phyloP scores from a whole-genome alignment of 2,329 filamentous ascomycete genomes.

The Diaporthe amygdali region DNA sequence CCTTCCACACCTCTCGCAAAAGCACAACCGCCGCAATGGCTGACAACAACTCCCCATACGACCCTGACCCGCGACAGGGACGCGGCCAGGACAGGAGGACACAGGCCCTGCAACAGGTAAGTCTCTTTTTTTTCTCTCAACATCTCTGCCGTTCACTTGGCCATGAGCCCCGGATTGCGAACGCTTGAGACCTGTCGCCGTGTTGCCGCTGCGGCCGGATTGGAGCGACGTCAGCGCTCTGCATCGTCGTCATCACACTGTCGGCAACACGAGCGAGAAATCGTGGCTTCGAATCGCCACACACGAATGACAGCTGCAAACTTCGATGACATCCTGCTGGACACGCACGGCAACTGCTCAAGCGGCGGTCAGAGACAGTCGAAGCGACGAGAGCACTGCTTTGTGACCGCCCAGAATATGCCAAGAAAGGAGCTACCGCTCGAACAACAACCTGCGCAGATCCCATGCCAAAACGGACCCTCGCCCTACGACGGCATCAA shows the following conservation, averaged over 20 bases:
- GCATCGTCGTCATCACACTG: not conserved
- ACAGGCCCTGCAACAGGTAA: slow-evolving; percentile 16
- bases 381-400: not conserved
- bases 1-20: not conserved
- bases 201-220: not conserved
- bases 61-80: slow-evolving; percentile 17
- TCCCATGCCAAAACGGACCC: not conserved
- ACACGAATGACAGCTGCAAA: no score
- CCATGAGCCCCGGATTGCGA: not conserved
- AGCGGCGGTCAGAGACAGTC: not conserved
- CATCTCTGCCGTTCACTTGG: not conserved
- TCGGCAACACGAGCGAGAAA: not conserved
- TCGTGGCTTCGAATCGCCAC: not conserved
- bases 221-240: slow-evolving; percentile 16
- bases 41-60: slow-evolving; percentile 21
- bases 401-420: not conserved
- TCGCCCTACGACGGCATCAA: not conserved
- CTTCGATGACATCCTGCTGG: not conserved
- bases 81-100: slow-evolving; percentile 10
- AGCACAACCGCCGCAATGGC: slow-evolving; percentile 8
- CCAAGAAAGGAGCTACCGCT: not conserved
- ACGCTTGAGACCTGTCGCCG: not conserved
- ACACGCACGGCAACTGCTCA: not conserved
- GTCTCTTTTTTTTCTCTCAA: not conserved
- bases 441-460: not conserved